Evolutionary conservation across 768 basidiomycete species (phyloP).

Genomic region (Boletus pseudo-olivaceus): DNA sequence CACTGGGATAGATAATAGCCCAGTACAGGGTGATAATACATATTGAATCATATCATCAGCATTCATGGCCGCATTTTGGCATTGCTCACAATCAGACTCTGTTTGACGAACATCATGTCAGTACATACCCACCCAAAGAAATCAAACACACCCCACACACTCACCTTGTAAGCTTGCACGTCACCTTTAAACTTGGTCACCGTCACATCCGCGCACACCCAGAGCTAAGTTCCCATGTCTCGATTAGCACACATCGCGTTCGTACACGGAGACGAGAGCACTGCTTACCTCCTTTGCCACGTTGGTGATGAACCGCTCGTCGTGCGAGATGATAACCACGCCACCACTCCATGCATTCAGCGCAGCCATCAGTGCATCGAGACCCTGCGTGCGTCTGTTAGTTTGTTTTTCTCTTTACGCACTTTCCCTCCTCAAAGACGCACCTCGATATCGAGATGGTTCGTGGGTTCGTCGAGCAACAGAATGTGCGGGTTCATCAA

Average conservation of each 20-base stretch:
- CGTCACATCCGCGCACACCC: constrained; percentile 87
- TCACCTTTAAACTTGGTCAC: constrained; percentile 85
- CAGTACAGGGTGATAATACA: not conserved
- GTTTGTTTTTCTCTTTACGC: not conserved
- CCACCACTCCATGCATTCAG: constrained; percentile 82
- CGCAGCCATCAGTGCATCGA: constrained; percentile 91
- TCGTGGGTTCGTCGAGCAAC: constrained; percentile 95
- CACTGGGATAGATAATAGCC: not conserved
- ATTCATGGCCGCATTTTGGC: constrained; percentile 53
- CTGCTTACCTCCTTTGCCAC: constrained; percentile 72
- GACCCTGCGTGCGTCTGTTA: constrained; percentile 55
- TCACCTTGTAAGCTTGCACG: constrained; percentile 87
- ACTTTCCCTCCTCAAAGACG: not conserved
- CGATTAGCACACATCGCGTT: constrained; percentile 1
- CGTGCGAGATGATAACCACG: constrained; percentile 92
- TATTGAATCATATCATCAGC: not conserved
- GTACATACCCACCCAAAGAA: not conserved
- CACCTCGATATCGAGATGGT: constrained; percentile 94
- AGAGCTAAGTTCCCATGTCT: constrained; percentile 51
- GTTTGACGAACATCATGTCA: constrained; percentile 12
- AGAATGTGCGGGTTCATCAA: constrained; percentile 89
- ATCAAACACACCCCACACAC: constrained; percentile 4
- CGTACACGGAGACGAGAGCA: not conserved
- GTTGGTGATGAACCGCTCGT: constrained; percentile 90
- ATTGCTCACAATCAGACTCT: constrained; percentile 75